These are phyloP conservation scores for Colletotrichum filicis DNA, from an alignment of 2,329 filamentous ascomycete genomes.

Conservation along the genomic window DNA sequence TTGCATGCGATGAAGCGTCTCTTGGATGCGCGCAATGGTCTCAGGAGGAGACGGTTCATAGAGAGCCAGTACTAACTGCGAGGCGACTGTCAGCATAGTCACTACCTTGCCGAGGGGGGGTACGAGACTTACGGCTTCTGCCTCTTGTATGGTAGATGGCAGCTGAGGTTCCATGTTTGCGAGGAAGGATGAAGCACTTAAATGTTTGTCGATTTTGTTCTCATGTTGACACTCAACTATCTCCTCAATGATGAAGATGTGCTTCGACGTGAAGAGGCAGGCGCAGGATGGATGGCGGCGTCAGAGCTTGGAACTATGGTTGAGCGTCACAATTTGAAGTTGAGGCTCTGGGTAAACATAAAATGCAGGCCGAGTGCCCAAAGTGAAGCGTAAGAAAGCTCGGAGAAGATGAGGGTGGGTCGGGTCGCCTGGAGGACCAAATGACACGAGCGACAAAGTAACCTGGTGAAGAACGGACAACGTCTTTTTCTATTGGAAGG, in stretches of 20 bases:
- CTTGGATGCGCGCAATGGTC: conserved; percentile 67
- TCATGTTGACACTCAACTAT: neutral
- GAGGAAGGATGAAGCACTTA: neutral
- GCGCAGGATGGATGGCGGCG: neutral
- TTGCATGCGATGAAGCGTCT: conserved; percentile 82
- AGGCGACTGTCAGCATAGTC: neutral
- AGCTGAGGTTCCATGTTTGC: conserved; percentile 27
- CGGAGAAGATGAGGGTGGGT: neutral
- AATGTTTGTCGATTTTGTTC: neutral
- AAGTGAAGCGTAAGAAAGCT: neutral
- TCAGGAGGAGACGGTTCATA: conserved; percentile 63
- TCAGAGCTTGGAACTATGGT: neutral
- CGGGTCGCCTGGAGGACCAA: neutral
- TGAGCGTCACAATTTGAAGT: neutral
- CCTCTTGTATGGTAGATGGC: conserved; percentile 29
- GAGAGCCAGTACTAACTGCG: conserved; percentile 60
- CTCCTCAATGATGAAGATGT: neutral
- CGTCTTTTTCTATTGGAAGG: neutral
- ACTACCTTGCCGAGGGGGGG: neutral
- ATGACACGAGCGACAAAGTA: neutral
- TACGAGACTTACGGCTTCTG: conserved; percentile 25
- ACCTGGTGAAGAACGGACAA: neutral
- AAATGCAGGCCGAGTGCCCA: neutral
- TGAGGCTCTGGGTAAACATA: neutral
- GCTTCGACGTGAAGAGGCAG: no score